Base-by-base conservation (phyloP, 148 eudicot genomes). In the Suaeda aralocaspica region DNA sequence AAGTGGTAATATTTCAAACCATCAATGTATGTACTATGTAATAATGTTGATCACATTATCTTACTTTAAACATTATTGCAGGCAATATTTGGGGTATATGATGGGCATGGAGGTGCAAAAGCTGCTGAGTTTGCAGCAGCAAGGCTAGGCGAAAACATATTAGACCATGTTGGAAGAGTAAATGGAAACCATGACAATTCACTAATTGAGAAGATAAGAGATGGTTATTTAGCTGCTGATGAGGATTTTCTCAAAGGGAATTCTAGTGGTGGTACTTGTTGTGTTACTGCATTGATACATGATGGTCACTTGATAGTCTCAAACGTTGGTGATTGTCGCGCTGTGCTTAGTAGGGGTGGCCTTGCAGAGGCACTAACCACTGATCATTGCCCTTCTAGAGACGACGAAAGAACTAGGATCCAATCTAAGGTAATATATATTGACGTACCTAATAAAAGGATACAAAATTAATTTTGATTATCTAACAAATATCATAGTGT, bases 61-160 rank as follows among this genome's bases (percentile, higher is more conserved):
- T n/a, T n/a, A n/a, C n/a, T 19, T 49, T 49, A 7, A n/a, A 3
- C 9, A 19, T 1, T 39, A n/a, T 34, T 50, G 53, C 76, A 87
- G 88, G 86, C 85, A 8, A 74, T 83, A 26, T 89, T 89, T 82
- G 91, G 95, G 18, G 64, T 89, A 8, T 87, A 78, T 77, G 91
- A 89, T 72, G 95, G 95, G 30, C 95, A 89, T 70, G 95, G 95
- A 68, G 95, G 95, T 2, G 71, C 78, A 75, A 77, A 82, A 67
- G 95, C 95, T 41, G 87, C 95, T 15, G 91, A 87, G 57, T 87
- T 78, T 76, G 84, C 81, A 13, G 82, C 89, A n/a, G 19, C 77
- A 58, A 85, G 75, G 44, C 63, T 89, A 31, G 77, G 76, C 0
- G 67, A 66, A 71, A 87, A 82, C 72, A 82, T 89, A 39, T 59